Conservation (phyloP, 2,329 filamentous ascomycete species). For the Colletotrichum acutatum region DNA sequence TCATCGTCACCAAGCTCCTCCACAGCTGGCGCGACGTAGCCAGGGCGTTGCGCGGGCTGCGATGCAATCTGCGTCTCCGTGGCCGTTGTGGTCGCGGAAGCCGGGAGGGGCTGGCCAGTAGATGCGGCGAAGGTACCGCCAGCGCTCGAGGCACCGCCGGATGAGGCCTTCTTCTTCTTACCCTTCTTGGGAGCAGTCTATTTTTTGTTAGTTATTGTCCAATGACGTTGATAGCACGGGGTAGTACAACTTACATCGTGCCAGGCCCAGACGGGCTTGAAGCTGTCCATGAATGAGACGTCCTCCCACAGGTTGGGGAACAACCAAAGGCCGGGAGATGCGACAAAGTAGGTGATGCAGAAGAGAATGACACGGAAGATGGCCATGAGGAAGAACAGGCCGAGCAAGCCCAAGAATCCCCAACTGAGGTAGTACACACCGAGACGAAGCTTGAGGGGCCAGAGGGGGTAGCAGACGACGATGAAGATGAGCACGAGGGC, state of each 20-base stretch:
- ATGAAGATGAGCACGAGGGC: slow-evolving; percentile 87
- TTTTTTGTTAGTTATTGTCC: background rate
- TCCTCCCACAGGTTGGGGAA: slow-evolving; percentile 99
- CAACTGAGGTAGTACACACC: slow-evolving; percentile 98
- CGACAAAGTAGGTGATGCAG: slow-evolving; percentile 87
- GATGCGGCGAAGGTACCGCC: slow-evolving; percentile 61
- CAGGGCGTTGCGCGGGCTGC: slow-evolving; percentile 49
- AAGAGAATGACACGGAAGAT: slow-evolving; percentile 97
- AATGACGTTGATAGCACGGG: background rate
- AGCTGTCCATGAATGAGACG: slow-evolving; percentile 97
- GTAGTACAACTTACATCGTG: slow-evolving; percentile 77
- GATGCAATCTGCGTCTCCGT: slow-evolving; percentile 65
- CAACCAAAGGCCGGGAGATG: slow-evolving; percentile 92
- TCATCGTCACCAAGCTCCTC: slow-evolving; percentile 64
- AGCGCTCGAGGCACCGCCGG: slow-evolving; percentile 46
- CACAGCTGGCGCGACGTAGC: slow-evolving; percentile 63
- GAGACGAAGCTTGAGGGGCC: slow-evolving; percentile 89
- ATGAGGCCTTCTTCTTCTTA: slow-evolving; percentile 59
- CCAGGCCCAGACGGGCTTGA: slow-evolving; percentile 97
- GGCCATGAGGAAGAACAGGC: slow-evolving; percentile 96
- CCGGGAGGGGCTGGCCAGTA: slow-evolving; percentile 63
- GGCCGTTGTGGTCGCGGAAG: slow-evolving; percentile 66
- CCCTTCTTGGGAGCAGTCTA: slow-evolving; percentile 64
- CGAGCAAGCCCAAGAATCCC: slow-evolving; percentile 89
- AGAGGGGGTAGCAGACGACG: slow-evolving; percentile 93